phyloP scores from a whole-genome alignment of 2,329 filamentous ascomycete species.

The Alternaria triticimaculans region DNA sequence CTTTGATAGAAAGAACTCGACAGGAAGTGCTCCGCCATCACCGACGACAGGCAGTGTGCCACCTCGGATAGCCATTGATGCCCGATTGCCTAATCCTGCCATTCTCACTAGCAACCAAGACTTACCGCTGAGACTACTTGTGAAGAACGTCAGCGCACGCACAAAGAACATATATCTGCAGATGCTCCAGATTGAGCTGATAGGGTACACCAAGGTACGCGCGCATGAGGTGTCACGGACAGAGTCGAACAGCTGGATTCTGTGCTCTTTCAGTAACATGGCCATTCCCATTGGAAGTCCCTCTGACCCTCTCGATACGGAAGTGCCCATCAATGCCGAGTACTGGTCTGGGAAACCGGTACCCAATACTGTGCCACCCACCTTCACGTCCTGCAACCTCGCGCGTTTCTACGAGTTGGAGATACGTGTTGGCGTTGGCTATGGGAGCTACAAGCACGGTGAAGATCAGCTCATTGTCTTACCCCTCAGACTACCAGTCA shows the following conservation, averaged over 20 bases:
- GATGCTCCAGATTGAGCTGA: slow-evolving; percentile 80
- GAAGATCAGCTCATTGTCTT: slow-evolving; percentile 78
- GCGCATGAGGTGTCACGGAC: slow-evolving; percentile 76
- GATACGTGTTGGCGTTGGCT: slow-evolving; percentile 77
- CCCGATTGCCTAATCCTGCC: slow-evolving; percentile 82
- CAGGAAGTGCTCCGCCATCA: slow-evolving; percentile 22
- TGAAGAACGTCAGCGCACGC: slow-evolving; percentile 75
- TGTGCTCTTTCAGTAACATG: slow-evolving; percentile 75
- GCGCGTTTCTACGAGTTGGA: slow-evolving; percentile 83
- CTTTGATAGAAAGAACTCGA: slow-evolving; percentile 57
- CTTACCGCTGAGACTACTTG: slow-evolving; percentile 78
- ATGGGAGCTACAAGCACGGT: slow-evolving; percentile 65
- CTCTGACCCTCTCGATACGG: slow-evolving; percentile 66
- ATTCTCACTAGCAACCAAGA: slow-evolving; percentile 90
- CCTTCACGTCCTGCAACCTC: slow-evolving; percentile 89
- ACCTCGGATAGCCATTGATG: slow-evolving; percentile 75
- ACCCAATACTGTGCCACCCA: slow-evolving; percentile 85
- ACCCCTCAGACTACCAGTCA: slow-evolving; percentile 77
- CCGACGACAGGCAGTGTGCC: slow-evolving; percentile 29
- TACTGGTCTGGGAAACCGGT: slow-evolving; percentile 76
- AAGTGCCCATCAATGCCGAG: slow-evolving; percentile 71
- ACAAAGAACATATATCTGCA: slow-evolving; percentile 76
- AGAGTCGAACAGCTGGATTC: slow-evolving; percentile 77
- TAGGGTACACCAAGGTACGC: slow-evolving; percentile 79
- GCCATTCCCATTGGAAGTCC: slow-evolving; percentile 70